Conservation (phyloP, 495 filamentous ascomycete genomes). For the Filosporella fistucella region DNA sequence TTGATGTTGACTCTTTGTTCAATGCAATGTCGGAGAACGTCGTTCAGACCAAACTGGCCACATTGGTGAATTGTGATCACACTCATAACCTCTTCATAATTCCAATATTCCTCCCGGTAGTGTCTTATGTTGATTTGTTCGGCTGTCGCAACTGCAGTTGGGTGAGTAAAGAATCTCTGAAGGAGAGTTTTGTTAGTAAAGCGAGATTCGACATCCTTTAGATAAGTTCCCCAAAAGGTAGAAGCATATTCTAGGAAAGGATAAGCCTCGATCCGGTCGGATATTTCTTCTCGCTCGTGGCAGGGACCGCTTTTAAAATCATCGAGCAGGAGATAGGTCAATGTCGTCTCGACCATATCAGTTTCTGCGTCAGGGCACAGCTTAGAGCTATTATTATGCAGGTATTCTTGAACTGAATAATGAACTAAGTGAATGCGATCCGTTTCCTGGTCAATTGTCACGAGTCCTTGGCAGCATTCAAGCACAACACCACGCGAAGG, state of each 20-base stretch:
- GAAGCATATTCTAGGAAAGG: background rate
- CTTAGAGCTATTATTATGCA: background rate
- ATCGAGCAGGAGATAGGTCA: conserved; percentile 1
- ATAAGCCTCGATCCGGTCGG: background rate
- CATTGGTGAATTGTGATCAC: background rate
- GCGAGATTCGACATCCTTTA: no score
- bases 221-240: background rate
- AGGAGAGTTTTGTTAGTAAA: no score
- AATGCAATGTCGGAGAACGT: no score
- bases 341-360: background rate
- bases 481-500: background rate
- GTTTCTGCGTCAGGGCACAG: background rate
- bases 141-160: no score
- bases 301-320: background rate
- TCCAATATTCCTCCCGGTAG: background rate
- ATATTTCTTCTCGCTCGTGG: background rate
- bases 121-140: no score
- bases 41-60: background rate
- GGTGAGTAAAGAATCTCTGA: no score
- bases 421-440: background rate
- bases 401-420: conserved; percentile 3
- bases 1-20: background rate
- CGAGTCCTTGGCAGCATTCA: conserved; percentile 4
- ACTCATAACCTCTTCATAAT: background rate
- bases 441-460: background rate